Evolutionary conservation across 495 filamentous ascomycete species (phyloP), one percentile per base, ranked within the genome.

Genomic region (Penicillium canescens): DNA sequence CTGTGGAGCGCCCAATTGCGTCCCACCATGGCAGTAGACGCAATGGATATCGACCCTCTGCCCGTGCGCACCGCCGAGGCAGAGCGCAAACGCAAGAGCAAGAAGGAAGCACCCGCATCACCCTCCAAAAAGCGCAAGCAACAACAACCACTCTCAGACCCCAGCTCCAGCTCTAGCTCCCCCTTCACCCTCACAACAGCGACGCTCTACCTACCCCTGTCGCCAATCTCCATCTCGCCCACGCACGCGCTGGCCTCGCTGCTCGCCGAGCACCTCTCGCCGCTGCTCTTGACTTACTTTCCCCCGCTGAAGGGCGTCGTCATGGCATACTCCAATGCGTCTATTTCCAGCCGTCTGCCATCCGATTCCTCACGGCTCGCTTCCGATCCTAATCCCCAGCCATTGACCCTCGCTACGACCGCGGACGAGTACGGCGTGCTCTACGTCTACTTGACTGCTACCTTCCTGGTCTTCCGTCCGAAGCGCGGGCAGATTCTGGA

Each of bases 221-320:
- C 88, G 21, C 88, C 88, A 14, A 82, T 88, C 54, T 81, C 82
- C 4, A 82, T 88, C 55, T 82, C 82, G 10, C 78, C 86, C 26
- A 71, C 71, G 7, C 75, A 80, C 61, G 84, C 87, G n/a, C 68
- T 86, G 44, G 78, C 84, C 57, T 85, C 84, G 34, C 67, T 89
- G 23, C 82, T 86, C 56, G 85, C 86, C 36, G 87, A 90, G 61
- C 86, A 91, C 63, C 78, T 92, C 38, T 88, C 89, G 14, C 88
- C 89, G 12, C 76, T 90, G 14, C 77, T 93, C 26, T 80, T 93
- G 35, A 85, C 79, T 24, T 93, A 90, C 71, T 90, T 84, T 57
- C 80, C 88, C 8, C 86, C 87, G 3, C 72, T 91, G 47, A 70
- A 78, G 28, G 89, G 87, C 35, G 80, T 91, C 12, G 65, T 93